Evolutionary conservation across 306 rosid genomes (phyloP).

Genomic region (Quercus engelmannii): DNA sequence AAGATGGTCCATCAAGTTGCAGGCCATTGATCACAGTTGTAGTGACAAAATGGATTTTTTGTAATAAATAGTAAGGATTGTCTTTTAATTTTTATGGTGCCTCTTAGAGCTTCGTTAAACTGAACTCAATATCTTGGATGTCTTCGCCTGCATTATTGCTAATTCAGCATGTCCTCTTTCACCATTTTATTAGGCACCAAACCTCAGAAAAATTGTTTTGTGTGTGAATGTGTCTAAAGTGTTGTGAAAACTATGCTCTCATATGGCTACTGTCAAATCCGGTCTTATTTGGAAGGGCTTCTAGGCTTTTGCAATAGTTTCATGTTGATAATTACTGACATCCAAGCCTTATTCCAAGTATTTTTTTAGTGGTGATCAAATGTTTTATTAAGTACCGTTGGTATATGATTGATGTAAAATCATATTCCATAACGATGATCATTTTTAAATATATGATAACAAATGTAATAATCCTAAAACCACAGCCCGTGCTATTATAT

Average conservation of each 20-base stretch:
- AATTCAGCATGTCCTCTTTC: neutral
- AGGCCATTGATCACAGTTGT: neutral
- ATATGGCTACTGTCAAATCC: neutral
- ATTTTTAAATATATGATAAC: no score
- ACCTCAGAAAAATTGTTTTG: neutral
- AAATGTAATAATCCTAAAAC: no score
- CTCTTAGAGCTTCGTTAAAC: neutral
- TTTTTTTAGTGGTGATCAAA: no score
- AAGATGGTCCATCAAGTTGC: constrained; percentile 15
- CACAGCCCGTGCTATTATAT: no score
- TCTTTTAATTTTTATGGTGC: neutral
- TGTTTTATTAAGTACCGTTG: no score
- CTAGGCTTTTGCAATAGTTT: neutral
- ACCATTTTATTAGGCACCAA: neutral
- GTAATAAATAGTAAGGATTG: neutral
- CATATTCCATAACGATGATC: no score
- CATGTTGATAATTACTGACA: neutral
- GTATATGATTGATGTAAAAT: no score
- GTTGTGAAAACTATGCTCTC: neutral
- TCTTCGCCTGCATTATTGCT: neutral
- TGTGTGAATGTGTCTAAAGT: neutral
- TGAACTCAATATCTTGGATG: neutral
- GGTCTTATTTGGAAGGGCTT: neutral
- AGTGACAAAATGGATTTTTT: neutral
- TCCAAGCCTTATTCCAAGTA: neutral